A percentile compares a stretch with the other conserved stretches of the same genome.
phyloP scores from a whole-genome alignment of 2,329 filamentous ascomycete genomes.

The Chalaropsis thielavioides region DNA sequence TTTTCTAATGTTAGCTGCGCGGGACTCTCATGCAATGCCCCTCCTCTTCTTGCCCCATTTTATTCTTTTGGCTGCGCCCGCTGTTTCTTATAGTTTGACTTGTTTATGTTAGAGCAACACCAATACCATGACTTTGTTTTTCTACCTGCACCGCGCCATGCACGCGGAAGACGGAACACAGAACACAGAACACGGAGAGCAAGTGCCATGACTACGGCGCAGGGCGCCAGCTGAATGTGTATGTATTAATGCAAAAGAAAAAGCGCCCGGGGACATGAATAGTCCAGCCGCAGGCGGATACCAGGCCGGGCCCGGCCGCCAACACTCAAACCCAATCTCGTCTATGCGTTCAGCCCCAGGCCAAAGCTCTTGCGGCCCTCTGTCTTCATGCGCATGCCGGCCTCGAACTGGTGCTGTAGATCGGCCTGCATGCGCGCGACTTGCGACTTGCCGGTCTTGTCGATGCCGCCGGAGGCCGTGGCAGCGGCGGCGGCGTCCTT shows the following conservation, averaged over 20 bases:
- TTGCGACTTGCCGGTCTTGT: constrained; percentile 18
- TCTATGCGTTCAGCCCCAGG: not conserved
- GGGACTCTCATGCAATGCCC: not conserved
- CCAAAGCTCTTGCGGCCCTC: constrained; percentile 13
- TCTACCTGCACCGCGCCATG: not conserved
- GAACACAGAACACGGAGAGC: not conserved
- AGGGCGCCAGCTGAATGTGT: not conserved
- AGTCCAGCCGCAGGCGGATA: not conserved
- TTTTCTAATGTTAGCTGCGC: not conserved
- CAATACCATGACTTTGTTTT: constrained; percentile 5
- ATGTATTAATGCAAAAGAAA: not conserved
- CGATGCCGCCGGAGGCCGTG: constrained; percentile 3
- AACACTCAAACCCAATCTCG: too few species aligned
- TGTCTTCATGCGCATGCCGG: constrained; percentile 40
- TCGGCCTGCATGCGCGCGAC: constrained; percentile 33
- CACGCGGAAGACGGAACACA: too few species aligned
- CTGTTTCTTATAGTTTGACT: constrained; percentile 6
- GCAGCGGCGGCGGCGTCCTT: constrained; percentile 26
- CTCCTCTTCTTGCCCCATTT: constrained; percentile 19
- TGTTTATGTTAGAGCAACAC: constrained; percentile 10
- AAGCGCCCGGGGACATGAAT: not conserved
- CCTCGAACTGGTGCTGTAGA: constrained; percentile 42
- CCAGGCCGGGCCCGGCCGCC: too few species aligned
- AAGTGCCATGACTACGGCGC: too few species aligned
- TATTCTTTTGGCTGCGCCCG: not conserved